Conservation (phyloP, 257 asterid species). For the Prunella vulgaris region DNA sequence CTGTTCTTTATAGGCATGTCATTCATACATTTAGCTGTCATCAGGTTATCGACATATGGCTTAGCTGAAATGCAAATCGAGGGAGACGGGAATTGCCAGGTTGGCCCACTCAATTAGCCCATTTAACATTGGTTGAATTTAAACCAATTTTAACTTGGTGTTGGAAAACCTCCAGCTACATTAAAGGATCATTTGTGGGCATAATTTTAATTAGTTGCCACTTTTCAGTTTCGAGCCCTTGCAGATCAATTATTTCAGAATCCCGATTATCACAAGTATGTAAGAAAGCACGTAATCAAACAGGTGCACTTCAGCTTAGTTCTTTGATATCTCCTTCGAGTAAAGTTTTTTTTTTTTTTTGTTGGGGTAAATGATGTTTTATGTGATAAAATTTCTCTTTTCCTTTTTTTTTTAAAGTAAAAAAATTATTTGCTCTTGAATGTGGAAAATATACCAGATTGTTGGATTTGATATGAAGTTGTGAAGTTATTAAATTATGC, state of each 20-base stretch:
- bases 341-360: too few relatives aligned
- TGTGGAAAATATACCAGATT: neutral
- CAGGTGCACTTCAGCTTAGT: slow-evolving; percentile 50
- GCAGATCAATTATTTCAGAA: slow-evolving; percentile 82
- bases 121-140: neutral
- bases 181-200: neutral
- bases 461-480: neutral
- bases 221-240: slow-evolving; percentile 84
- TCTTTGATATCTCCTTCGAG: neutral
- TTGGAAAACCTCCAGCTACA: neutral
- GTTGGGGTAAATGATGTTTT: neutral
- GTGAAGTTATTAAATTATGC: neutral
- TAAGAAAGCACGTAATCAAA: slow-evolving; percentile 74
- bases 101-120: slow-evolving; percentile 31
- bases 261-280: slow-evolving; percentile 71
- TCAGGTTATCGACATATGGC: slow-evolving; percentile 78
- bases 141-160: neutral
- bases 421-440: neutral
- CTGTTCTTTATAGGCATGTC: slow-evolving; percentile 13
- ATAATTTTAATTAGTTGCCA: slow-evolving; percentile 19
- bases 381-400: neutral
- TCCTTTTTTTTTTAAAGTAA: neutral
- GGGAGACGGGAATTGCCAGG: slow-evolving; percentile 99
- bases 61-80: slow-evolving; percentile 82
- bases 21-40: slow-evolving; percentile 23